A percentile compares a stretch with the other conserved stretches of the same genome.
Evolutionary conservation across 140 eudicot genomes (phyloP).

Genomic region (Oenanthe javanica): DNA sequence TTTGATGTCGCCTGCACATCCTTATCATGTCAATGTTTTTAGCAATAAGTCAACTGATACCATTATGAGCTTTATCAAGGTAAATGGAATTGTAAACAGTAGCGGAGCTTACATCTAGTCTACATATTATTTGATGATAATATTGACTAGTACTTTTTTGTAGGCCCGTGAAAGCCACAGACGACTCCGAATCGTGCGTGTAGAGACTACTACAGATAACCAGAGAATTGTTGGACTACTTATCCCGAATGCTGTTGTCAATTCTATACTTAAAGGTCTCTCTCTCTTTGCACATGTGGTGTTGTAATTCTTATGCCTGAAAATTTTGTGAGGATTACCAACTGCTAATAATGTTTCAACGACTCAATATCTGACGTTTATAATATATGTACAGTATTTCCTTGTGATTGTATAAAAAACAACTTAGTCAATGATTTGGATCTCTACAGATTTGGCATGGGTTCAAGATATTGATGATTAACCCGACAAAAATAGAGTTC

Average conservation of each 20-base stretch:
- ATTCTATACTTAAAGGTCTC: constrained; percentile 79
- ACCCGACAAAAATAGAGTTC: background rate
- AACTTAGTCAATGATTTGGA: background rate
- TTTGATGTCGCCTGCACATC: background rate
- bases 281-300: constrained; percentile 1
- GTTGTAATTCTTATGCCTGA: background rate
- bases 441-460: constrained; percentile 44
- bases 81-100: background rate
- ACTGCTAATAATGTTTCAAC: background rate
- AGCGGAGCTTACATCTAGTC: background rate
- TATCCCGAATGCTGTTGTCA: constrained; percentile 86
- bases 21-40: background rate
- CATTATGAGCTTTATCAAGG: background rate
- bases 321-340: background rate
- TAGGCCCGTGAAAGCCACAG: constrained; percentile 90
- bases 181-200: constrained; percentile 83
- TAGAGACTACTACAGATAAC: constrained; percentile 75
- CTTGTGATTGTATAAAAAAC: background rate
- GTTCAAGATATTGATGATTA: constrained; percentile 46
- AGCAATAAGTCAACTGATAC: background rate
- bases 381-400: background rate
- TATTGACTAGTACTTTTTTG: constrained; percentile 11
- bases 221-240: constrained; percentile 93
- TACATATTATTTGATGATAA: background rate
- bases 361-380: background rate